Percentiles rank a stretch among this genome's conserved stretches.
phyloP scores from a whole-genome alignment of 805 yeast genomes.

The Candida michaelii region DNA sequence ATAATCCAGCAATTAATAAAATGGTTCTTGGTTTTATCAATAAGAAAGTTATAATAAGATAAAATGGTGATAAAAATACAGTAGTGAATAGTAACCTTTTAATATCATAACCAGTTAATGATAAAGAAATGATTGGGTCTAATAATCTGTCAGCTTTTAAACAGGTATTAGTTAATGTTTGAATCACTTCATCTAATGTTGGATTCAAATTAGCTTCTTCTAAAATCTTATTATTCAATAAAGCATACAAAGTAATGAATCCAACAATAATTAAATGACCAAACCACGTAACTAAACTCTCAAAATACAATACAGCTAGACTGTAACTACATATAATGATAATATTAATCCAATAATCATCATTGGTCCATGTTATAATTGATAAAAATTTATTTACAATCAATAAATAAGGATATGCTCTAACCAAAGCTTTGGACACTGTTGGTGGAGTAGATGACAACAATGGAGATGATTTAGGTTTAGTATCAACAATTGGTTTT shows the following conservation, averaged over 20 bases:
- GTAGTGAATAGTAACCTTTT: constrained; percentile 81
- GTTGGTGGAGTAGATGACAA: constrained; percentile 88
- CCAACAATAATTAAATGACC: constrained; percentile 78
- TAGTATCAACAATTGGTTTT: constrained; percentile 15
- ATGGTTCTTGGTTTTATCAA: constrained; percentile 70
- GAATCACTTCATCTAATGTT: constrained; percentile 83
- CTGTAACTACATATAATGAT: constrained; percentile 57
- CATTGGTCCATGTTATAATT: constrained; percentile 87
- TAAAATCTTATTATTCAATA: constrained; percentile 55
- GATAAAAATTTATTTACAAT: constrained; percentile 69
- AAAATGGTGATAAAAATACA: constrained; percentile 80
- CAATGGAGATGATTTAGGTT: constrained; percentile 71
- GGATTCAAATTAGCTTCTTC: constrained; percentile 65
- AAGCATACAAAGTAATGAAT: constrained; percentile 57
- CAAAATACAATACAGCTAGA: constrained; percentile 71
- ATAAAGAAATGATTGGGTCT: constrained; percentile 73
- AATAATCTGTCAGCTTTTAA: constrained; percentile 74
- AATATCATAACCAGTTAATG: constrained; percentile 75
- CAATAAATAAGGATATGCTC: constrained; percentile 81
- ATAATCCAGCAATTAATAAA: constrained; percentile 56
- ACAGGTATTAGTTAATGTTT: constrained; percentile 69
- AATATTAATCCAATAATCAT: constrained; percentile 74
- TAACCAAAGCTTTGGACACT: constrained; percentile 77
- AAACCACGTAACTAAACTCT: constrained; percentile 69
- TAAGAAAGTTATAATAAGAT: constrained; percentile 66